Base-by-base conservation (phyloP, 768 basidiomycete genomes). In the Clitopilus hobsonii region DNA sequence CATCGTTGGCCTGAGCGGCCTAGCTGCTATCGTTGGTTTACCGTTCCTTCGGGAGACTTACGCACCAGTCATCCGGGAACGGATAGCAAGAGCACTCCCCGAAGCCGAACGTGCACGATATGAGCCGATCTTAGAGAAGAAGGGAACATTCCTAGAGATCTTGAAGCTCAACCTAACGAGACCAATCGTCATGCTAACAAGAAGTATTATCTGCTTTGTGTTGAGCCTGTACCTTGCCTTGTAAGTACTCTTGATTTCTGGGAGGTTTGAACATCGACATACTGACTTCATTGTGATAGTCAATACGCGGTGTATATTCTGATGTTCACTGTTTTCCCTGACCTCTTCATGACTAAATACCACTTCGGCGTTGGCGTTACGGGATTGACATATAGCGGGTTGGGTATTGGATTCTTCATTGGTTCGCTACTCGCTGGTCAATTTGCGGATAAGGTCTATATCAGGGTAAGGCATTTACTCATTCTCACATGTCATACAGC, bases 141-240 rank as follows among this genome's bases (percentile, higher is more conserved):
- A 61, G 0, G 78, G 79, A 56, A 71, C 73, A 58, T 64, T 60
- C 1, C 22, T 16, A 20, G 14, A 45, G 41, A 20, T 79, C 38
- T 60, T 88, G 10, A 82, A 80, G 77, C 57, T 74, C 32, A 86
- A 86, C 63, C 61, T 88, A 50, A 74, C 68, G 6, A 70, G 87
- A 36, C 83, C 86, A 1, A 61, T 83, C 13, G 68, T 79, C 3
- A 68, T 87, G 38, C 71, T 87, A 29, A 77, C 74, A 24, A 67
- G 67, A 45, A 86, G 84, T 59, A 75, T 83, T 53, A 74, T 85
- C 53, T 86, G 85, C 66, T 86, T 87, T 65, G 70, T 84, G 54
- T 69, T 87, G 49, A 86, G 84, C 62, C 63, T 81, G 36, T 88
- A 86, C 60, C 81, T 85, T 80, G 82, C 83, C 18, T 69, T 86